Evolutionary conservation across 2,329 filamentous ascomycete genomes (phyloP).

Genomic region (Domatiomyces catenatus): DNA sequence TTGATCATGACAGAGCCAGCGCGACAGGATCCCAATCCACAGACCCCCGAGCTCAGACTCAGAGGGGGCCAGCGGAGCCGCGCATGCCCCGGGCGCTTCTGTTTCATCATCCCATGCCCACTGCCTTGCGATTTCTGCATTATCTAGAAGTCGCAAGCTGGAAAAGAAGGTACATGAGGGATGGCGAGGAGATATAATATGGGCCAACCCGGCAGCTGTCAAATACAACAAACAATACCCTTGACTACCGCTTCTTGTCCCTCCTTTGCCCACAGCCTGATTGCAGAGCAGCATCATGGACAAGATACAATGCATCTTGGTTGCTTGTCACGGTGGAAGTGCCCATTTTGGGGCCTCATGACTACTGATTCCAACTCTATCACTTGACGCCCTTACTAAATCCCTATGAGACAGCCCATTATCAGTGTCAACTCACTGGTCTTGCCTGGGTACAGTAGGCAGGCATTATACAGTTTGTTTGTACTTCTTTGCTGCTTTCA

Average conservation of each 20-base stretch:
- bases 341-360: constrained; percentile 26
- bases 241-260: background rate
- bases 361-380: background rate
- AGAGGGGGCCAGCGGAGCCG: background rate
- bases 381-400: too few relatives aligned
- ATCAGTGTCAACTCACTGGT: too few relatives aligned
- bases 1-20: background rate
- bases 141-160: background rate
- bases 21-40: background rate
- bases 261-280: constrained; percentile 15
- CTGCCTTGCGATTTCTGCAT: background rate
- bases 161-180: background rate
- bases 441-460: too few relatives aligned
- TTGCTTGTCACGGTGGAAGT: constrained; percentile 34
- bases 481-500: too few relatives aligned
- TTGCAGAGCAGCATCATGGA: constrained; percentile 31
- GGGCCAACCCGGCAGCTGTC: background rate
- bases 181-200: background rate
- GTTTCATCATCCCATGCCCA: background rate
- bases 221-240: background rate
- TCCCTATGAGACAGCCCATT: too few relatives aligned
- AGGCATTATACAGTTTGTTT: too few relatives aligned
- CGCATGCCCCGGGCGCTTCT: background rate
- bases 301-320: constrained; percentile 34
- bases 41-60: background rate